These are phyloP conservation scores for Russula griseocarnosa DNA, from an alignment of 768 basidiomycete genomes.

Conservation along the genomic window DNA sequence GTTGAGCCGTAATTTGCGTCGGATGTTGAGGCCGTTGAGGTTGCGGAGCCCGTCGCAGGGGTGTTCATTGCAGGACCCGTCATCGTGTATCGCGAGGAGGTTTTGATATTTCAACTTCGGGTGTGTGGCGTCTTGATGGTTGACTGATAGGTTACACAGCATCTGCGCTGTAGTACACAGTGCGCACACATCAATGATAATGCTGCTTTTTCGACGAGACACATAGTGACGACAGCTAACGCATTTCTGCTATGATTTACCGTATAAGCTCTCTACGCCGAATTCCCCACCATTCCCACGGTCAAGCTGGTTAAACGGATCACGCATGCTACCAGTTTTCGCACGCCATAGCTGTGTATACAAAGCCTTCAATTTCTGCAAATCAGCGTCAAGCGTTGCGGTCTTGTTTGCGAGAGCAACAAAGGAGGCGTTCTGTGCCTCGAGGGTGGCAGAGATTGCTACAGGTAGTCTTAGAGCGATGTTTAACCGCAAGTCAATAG, in stretches of 20 bases:
- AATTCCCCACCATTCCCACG: constrained; percentile 43
- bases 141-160: too few relatives aligned
- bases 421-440: constrained; percentile 76
- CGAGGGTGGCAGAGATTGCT: constrained; percentile 74
- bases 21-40: constrained; percentile 13
- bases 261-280: constrained; percentile 48
- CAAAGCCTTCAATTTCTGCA: constrained; percentile 69
- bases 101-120: not conserved
- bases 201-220: not conserved
- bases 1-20: too few relatives aligned
- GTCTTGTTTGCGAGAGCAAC: constrained; percentile 73
- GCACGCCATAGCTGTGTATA: constrained; percentile 78
- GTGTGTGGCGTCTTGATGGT: too few relatives aligned
- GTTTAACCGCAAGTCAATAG: constrained; percentile 6
- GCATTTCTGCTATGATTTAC: constrained; percentile 32
- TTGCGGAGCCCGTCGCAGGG: not conserved
- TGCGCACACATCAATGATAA: not conserved
- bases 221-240: not conserved
- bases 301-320: constrained; percentile 63
- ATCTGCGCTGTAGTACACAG: too few relatives aligned
- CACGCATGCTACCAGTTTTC: constrained; percentile 76
- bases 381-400: constrained; percentile 65
- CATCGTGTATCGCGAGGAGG: too few relatives aligned
- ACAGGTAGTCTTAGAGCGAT: not conserved
- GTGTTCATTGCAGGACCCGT: not conserved